Base-by-base conservation (phyloP, 345 rosid genomes). In the Pugionium dolabratum region DNA sequence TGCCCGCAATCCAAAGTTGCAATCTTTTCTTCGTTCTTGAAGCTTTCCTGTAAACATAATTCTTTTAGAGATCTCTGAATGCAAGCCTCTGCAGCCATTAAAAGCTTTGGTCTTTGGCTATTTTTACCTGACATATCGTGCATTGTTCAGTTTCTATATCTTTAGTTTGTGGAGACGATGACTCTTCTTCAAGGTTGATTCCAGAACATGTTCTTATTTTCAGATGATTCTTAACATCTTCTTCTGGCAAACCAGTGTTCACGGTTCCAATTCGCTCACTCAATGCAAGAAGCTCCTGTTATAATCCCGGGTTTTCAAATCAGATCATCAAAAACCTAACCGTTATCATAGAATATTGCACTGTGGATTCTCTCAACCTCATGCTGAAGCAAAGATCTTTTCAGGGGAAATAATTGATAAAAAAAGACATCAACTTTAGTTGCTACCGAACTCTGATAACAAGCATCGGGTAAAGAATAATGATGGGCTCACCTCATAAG, bases 41-140 rank as follows among this genome's bases (percentile, higher is more conserved):
- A 92, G 59, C 79, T 81, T 68, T 84, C 98, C 98, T 92, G 78
- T 50, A 31, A 29, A 9, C 11, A 10, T 25, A 45, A 36, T 1
- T 47, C 47, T 72, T 63, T 47, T 34, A 34, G 36, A 54, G 57
- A 56, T 5, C 40, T 54, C 47, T 31, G 8, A 49, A 5, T 42
- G 9, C 37, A 53, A 61, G 45, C 31, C 2, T 37, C 9, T 70
- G 49, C 40, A 40, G 63, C 11, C 51, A 10, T 9, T 47, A 7
- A 32, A 64, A 50, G 66, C 7, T 42, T 28, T 72, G 39, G 8
- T 36, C 29, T 52, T 49, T 11, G 36, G 37, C 54, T 42, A 1
- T 50, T 50, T 57, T 62, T 79, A 92, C 98, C 95, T 87, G 98
- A 75, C 98, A 92, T 78, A 92, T 89, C 4, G 87, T 89, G 82